A percentile compares a stretch with the other conserved stretches of the same genome.
These are phyloP conservation scores for Fusarium buxicola DNA, from an alignment of 2,329 filamentous ascomycete genomes.

Conservation along the genomic window DNA sequence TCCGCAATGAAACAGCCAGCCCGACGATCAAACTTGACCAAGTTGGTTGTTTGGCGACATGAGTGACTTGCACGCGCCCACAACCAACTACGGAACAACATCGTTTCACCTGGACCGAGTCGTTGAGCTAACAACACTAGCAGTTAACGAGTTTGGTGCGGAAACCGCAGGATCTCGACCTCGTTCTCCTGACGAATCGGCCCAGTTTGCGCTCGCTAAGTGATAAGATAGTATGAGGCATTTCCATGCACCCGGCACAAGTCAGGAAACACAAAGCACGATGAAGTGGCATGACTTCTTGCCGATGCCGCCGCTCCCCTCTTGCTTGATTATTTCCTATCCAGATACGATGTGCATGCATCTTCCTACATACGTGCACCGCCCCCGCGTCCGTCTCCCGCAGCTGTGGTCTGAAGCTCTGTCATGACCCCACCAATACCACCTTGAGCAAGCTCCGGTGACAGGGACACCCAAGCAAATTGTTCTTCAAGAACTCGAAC, in stretches of 20 bases:
- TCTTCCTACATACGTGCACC: slow-evolving; percentile 14
- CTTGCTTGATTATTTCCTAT: slow-evolving; percentile 21
- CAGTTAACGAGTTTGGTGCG: slow-evolving; percentile 12
- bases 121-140: slow-evolving; percentile 12
- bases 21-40: neutral
- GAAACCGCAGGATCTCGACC: slow-evolving; percentile 26
- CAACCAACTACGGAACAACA: too few species aligned
- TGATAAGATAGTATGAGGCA: slow-evolving; percentile 38
- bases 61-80: too few species aligned
- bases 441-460: slow-evolving; percentile 28
- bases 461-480: slow-evolving; percentile 5
- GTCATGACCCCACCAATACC: slow-evolving; percentile 18
- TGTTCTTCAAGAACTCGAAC: slow-evolving; percentile 5
- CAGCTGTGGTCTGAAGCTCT: slow-evolving; percentile 16
- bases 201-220: slow-evolving; percentile 17
- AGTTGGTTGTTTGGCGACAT: too few species aligned
- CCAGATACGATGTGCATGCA: slow-evolving; percentile 14
- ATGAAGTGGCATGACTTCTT: slow-evolving; percentile 38
- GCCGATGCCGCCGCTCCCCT: slow-evolving; percentile 27
- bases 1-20: slow-evolving; percentile 1
- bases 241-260: slow-evolving; percentile 36
- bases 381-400: slow-evolving; percentile 22
- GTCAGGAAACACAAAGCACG: slow-evolving; percentile 11
- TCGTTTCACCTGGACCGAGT: neutral
- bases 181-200: slow-evolving; percentile 29